Base-by-base conservation (phyloP, 805 yeast species). In the Hanseniaspora guilliermondii region DNA sequence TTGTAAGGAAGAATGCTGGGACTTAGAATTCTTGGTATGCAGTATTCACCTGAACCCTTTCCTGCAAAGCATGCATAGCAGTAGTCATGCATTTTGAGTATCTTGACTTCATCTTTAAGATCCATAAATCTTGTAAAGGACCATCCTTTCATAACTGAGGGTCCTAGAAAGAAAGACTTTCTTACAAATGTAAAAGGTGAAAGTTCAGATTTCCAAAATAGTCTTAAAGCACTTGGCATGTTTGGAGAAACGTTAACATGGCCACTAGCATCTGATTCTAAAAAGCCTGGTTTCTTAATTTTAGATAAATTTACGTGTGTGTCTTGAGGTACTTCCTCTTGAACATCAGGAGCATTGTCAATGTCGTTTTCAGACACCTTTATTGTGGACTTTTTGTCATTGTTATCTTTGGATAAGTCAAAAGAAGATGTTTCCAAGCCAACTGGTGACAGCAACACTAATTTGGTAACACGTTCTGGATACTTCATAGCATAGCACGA, bases 371-470 rank as follows among this genome's bases (percentile, higher is more conserved):
- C 19, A n/a, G 33, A 7, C 33, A 25, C 24, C 17, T 33, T 9
- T 11, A 25, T 36, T 12, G 12, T 24, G 0, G 27, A 21, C n/a
- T 39, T 39, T 16, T 33, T 17, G 21, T 37, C 44, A 17, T 58
- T 54, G 27, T 42, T 21, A 16, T 27, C 6, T 8, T 56, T 47
- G 38, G 54, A 50, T 6, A 65, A 46, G 47, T 67, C 69, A 57
- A 59, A 66, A 4, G 58, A 76, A 52, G 79, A 77, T 47, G 82
- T 70, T 60, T 83, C 89, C 12, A 83, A 78, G 0, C 89, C 89
- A 7, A 84, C 88, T 0, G 89, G 89, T 52, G 84, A 77, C 11
- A 81, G 73, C 25, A 83, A 70, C 1, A 83, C 70, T 60, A 83
- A 65, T 57, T 76, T 73, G 9, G 70, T 65, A 6, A 83, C 71